Evolutionary conservation across 2,329 filamentous ascomycete genomes (phyloP), one percentile per base, ranked within the genome.

Genomic region (Capronia coronata): DNA sequence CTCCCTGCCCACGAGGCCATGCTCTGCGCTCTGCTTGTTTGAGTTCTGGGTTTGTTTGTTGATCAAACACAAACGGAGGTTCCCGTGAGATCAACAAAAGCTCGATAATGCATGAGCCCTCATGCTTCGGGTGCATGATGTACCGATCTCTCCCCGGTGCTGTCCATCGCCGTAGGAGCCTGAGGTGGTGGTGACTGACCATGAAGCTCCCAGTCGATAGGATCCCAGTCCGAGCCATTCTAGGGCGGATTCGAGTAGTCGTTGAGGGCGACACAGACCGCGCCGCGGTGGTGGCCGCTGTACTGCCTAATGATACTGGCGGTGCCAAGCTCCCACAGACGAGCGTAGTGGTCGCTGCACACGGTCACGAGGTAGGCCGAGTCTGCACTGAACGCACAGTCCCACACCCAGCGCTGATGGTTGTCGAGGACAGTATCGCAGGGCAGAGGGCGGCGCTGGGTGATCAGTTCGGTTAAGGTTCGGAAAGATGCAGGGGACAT

Each of bases 341-440:
- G 78, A 1, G 90, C 90, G 65, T 94, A 96, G 67, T 96, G 90
- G 65, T 96, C 90, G 35, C 85, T 91, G 65, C 88, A 95, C 3
- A 90, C 89, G 0, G 90, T 96, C 10, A 96, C 90, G 5, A 96
- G 75, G 63, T 96, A 96, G 0, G 90, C 90, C 27, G 84, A 90
- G 66, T 96, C 90, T 21, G 90, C 90, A 54, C 86, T 91, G 69
- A 96, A 96, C 1, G 90, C 90, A 63, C 90, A 96, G 67, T 96
- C 90, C 90, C 90, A 96, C 1, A 96, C 90, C 90, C 90, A 96
- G 46, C 90, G 83, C 70, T 96, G 90, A 69, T 96, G 90, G 47
- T 86, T 87, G 18, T 86, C 86, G 1, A 96, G 78, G 1, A 88
- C 94, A 2, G 88, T 89, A 68, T 95, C 87, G 16, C 94, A 78